Conservation (phyloP, 2,329 filamentous ascomycete genomes). For the Pseudovirgaria hyperparasitica region DNA sequence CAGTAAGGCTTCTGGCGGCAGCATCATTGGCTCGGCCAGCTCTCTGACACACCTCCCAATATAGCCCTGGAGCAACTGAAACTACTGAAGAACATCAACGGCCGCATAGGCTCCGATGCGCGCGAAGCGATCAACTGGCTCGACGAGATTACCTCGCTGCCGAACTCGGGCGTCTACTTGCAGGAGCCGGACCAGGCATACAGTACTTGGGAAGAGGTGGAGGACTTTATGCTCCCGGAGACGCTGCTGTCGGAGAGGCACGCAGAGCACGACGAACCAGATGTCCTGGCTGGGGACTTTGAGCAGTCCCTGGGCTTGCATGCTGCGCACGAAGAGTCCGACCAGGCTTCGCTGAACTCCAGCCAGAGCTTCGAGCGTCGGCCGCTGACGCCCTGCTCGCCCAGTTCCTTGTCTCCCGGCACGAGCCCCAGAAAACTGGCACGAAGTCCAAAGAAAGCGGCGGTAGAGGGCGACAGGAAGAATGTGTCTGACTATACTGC, state of each 20-base stretch:
- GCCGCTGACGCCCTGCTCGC: constrained; percentile 28
- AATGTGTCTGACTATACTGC: constrained; percentile 15
- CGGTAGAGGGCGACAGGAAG: constrained; percentile 1
- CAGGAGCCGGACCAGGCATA: constrained; percentile 36
- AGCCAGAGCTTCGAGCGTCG: constrained; percentile 25
- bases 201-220: constrained; percentile 36
- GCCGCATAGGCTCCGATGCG: constrained; percentile 31
- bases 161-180: constrained; percentile 27
- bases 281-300: constrained; percentile 23
- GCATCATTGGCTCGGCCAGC: constrained; percentile 5
- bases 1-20: constrained; percentile 23
- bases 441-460: constrained; percentile 11
- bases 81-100: constrained; percentile 28
- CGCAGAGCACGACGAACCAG: constrained; percentile 22
- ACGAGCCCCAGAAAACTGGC: constrained; percentile 18
- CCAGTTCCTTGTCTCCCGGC: constrained; percentile 23
- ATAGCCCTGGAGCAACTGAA: constrained; percentile 34
- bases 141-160: constrained; percentile 36
- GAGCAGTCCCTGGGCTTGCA: constrained; percentile 21
- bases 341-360: constrained; percentile 31
- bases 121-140: constrained; percentile 38
- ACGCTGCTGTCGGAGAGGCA: constrained; percentile 37
- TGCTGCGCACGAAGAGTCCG: constrained; percentile 18
- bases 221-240: constrained; percentile 33
- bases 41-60: constrained; percentile 12